Evolutionary conservation across 75 land plant genomes (phyloP).

Genomic region (Isoetes taiwanensis): DNA sequence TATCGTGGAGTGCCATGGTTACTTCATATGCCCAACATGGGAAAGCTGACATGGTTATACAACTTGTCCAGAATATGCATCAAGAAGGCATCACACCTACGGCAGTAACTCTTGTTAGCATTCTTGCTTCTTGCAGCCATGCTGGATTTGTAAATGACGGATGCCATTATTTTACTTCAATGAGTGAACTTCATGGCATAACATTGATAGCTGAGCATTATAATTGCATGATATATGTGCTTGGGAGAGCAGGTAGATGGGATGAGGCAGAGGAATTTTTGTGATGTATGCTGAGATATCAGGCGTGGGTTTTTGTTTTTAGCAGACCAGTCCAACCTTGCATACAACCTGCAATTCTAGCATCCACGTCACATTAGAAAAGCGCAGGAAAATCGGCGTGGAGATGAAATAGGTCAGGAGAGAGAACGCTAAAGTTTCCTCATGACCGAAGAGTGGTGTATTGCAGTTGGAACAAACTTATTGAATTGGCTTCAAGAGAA

Average conservation of each 20-base stretch:
- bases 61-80: not conserved
- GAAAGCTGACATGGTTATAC: not conserved
- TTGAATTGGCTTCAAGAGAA: no score
- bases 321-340: no score
- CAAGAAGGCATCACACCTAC: not conserved
- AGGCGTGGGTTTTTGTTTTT: no score
- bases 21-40: constrained; percentile 11
- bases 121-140: not conserved
- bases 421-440: no score
- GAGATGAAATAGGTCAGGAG: no score
- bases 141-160: not conserved
- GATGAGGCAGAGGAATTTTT: not conserved
- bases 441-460: no score
- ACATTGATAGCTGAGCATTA: not conserved
- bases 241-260: not conserved
- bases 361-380: no score
- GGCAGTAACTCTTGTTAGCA: not conserved
- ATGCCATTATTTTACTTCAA: not conserved
- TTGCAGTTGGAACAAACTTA: no score
- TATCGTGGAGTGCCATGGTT: constrained; percentile 40
- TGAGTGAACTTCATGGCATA: not conserved
- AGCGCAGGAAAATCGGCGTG: no score
- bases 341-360: no score
- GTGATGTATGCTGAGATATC: no score
- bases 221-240: not conserved